A percentile compares a stretch with the other conserved stretches of the same genome.
phyloP scores from a whole-genome alignment of 2,329 filamentous ascomycete genomes.

The Fonsecaea erecta region DNA sequence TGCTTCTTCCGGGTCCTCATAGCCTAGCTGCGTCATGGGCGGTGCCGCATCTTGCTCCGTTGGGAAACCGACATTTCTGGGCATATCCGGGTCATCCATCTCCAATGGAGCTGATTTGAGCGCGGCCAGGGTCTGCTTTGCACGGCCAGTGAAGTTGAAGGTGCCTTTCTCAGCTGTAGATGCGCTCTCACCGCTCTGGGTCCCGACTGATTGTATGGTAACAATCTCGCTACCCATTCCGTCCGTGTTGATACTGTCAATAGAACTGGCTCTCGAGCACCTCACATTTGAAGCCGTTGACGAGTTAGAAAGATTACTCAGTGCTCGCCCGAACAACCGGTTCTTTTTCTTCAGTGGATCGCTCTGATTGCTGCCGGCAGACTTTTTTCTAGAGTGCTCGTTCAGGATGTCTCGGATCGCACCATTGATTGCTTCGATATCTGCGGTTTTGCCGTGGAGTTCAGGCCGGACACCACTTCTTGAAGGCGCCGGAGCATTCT shows the following conservation, averaged over 20 bases:
- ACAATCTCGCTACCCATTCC: constrained; percentile 43
- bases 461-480: background rate
- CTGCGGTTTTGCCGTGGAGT: constrained; percentile 15
- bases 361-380: constrained; percentile 34
- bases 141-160: constrained; percentile 30
- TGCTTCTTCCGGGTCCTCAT: constrained; percentile 56
- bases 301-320: constrained; percentile 48
- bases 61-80: constrained; percentile 33
- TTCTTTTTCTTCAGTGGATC: constrained; percentile 39
- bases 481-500: constrained; percentile 6
- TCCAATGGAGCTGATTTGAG: constrained; percentile 44
- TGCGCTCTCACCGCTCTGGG: constrained; percentile 15
- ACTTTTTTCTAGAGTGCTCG: constrained; percentile 42
- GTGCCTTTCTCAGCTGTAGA: constrained; percentile 16
- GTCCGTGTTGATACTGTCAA: constrained; percentile 53
- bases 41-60: constrained; percentile 45
- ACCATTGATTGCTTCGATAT: constrained; percentile 41
- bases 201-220: constrained; percentile 21
- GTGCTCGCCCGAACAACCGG: constrained; percentile 49
- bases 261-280: constrained; percentile 54
- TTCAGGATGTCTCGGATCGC: constrained; percentile 50
- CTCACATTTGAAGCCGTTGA: constrained; percentile 40
- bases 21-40: constrained; percentile 54
- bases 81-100: constrained; percentile 39
- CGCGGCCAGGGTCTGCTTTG: constrained; percentile 34